Conservation (phyloP, 2,329 filamentous ascomycete species). For the Teratosphaeria destructans region DNA sequence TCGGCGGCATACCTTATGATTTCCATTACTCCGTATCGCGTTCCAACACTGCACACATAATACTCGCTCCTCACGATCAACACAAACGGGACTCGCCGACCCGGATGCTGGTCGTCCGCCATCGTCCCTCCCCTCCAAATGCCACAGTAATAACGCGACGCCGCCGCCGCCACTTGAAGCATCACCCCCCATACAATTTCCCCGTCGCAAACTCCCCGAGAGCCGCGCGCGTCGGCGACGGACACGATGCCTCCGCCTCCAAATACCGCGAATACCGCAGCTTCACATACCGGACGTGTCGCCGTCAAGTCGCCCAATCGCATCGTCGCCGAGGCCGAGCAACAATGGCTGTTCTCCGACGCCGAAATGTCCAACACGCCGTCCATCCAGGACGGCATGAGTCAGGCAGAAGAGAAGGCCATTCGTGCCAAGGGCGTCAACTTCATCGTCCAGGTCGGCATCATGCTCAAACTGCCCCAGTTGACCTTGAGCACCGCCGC, state of each 20-base stretch:
- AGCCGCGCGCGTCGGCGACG: background rate
- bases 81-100: background rate
- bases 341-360: conserved; percentile 83
- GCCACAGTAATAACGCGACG: background rate
- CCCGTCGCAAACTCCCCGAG: background rate
- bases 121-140: background rate
- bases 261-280: background rate
- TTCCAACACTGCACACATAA: too few species aligned
- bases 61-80: too few species aligned
- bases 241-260: background rate
- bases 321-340: conserved; percentile 45
- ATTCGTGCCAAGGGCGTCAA: conserved; percentile 85
- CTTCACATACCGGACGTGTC: background rate
- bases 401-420: conserved; percentile 64
- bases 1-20: too few species aligned
- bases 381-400: conserved; percentile 72
- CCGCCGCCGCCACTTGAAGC: background rate
- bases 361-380: conserved; percentile 76
- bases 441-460: conserved; percentile 90
- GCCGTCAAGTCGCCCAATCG: conserved; percentile 23
- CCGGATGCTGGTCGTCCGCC: background rate
- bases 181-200: background rate
- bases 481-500: conserved; percentile 85
- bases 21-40: too few species aligned
- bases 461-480: conserved; percentile 84